Base-by-base conservation (phyloP, 192 early-diverging fungal genomes). In the Phycomyces blakesleeanus region DNA sequence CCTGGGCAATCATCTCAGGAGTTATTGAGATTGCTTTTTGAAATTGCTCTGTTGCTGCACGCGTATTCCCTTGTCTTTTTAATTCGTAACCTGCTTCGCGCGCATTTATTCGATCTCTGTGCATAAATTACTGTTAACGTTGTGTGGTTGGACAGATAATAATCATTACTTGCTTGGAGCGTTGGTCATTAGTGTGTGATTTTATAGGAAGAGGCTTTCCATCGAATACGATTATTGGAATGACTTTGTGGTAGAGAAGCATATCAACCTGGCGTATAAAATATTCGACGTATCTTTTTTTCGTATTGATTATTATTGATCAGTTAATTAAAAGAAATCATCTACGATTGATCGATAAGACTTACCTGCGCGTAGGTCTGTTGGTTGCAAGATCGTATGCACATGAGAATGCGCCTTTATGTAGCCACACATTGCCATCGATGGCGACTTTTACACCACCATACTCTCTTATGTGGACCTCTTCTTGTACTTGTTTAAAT, bases 371-470 rank as follows among this genome's bases (percentile, higher is more conserved):
- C 1, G 95, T 96, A 6, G 78, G 75, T n/a, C 81, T 64, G 24
- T 81, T 85, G 12, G 82, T 74, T 18, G 81, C 83, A 6, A 98
- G 76, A 11, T 98, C 95, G 18, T 81, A 64, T 0, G 93, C 91
- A 61, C 97, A 99, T 2, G 87, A 66, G 58, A 92, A 90, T 5
- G 91, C 91, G 14, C 90, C 95, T 47, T 83, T 80, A 76, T 98
- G 92, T 12, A 99, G 88, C 97, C 97, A 99, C 3, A 93, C 90
- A 71, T 98, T 96, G 0, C 89, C 91, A 73, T 99, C 97, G 10
- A 99, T 84, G 1, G 87, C 97, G 0, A 99, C 76, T 14, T 78
- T 82, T 41, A 77, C 71, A 9, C 92, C 91, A 12, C 78, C 76
- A 61, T 90, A 88, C 54, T 94, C 84, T 20, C 73, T 69, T 10